Base-by-base conservation (phyloP, 345 rosid genomes). In the Eucalyptus victrix region DNA sequence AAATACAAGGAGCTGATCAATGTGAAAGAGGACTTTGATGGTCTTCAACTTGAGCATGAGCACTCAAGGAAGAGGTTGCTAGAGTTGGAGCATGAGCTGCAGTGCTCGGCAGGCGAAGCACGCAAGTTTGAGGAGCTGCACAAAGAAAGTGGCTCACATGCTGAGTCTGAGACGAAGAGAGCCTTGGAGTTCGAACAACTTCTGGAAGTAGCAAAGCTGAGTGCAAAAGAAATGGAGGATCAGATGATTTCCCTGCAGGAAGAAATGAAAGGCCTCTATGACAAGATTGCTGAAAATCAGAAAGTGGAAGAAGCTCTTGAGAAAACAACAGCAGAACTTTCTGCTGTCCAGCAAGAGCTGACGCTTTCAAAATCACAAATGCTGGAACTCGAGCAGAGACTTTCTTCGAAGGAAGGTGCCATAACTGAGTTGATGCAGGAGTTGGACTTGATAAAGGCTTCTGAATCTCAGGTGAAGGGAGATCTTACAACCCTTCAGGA, bases 91-190 rank as follows among this genome's bases (percentile, higher is more conserved):
- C 90, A 93, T 83, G 96, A 94, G 91, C 92, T 97, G 87, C 93
- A 90, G n/a, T 26, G 80, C 90, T 94, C 99, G 37, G 91, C 89
- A 11, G 92, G 88, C 30, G 99, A 97, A 90, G 95, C 96, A 47
- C 93, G 89, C 92, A 97, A 94, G 92, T 97, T 93, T 76, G 98
- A 98, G 93, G 98, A 95, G 90, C 92, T 98, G 92, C 99, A 96
- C 90, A 94, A 93, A 89, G 90, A 96, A 92, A 96, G 96, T 44
- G 95, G 96, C 44, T 94, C 93, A 37, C 97, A 94, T 91, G 98
- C 97, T 28, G 99, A 97, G 90, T 95, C 96, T 85, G 96, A 96
- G 93, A 90, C 93, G 13, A 95, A 94, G 90, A 94, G 93, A 90
- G 99, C 98, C 86, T 89, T 87, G 93, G 99, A 97, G 91, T 96